A percentile compares a stretch with the other conserved stretches of the same genome.
These are phyloP conservation scores for Mycena citricolor DNA, from an alignment of 1,284 basidiomycete genomes.

Conservation along the genomic window DNA sequence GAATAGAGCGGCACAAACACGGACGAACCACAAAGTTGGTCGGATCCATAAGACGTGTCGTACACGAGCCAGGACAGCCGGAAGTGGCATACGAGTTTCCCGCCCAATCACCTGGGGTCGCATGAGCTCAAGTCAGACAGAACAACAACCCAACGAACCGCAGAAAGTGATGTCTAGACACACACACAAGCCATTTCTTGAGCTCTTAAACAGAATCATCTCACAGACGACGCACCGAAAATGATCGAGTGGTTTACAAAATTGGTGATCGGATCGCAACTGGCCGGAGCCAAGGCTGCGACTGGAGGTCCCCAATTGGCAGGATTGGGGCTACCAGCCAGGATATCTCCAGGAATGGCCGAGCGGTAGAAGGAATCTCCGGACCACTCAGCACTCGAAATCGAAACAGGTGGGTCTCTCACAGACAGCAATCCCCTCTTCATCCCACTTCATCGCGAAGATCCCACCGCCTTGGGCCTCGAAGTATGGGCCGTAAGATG, in stretches of 20 bases:
- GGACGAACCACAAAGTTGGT: constrained; percentile 61
- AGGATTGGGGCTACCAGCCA: constrained; percentile 52
- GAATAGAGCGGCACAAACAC: background rate
- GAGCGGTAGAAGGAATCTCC: constrained; percentile 74
- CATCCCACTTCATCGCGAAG: constrained; percentile 79
- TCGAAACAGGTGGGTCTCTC: constrained; percentile 28
- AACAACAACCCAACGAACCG: constrained; percentile 39
- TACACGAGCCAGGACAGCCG: constrained; percentile 73
- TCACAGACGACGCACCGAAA: constrained; percentile 43
- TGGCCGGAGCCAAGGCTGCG: constrained; percentile 54
- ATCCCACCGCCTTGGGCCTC: constrained; percentile 74
- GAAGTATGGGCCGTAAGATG: constrained; percentile 72
- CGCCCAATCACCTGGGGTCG: constrained; percentile 70
- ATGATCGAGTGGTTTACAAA: constrained; percentile 66
- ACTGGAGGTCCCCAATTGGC: constrained; percentile 63
- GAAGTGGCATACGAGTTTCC: constrained; percentile 74
- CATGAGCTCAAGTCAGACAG: constrained; percentile 1
- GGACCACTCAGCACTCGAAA: constrained; percentile 1
- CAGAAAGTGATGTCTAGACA: constrained; percentile 76
- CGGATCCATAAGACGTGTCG: constrained; percentile 62
- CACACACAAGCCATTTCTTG: constrained; percentile 3
- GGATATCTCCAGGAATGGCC: constrained; percentile 67
- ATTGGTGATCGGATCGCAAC: constrained; percentile 58
- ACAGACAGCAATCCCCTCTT: constrained; percentile 72
- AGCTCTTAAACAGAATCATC: constrained; percentile 8